phyloP scores from a whole-genome alignment of 2,329 filamentous ascomycete species.

The Shiraia bambusicola region DNA sequence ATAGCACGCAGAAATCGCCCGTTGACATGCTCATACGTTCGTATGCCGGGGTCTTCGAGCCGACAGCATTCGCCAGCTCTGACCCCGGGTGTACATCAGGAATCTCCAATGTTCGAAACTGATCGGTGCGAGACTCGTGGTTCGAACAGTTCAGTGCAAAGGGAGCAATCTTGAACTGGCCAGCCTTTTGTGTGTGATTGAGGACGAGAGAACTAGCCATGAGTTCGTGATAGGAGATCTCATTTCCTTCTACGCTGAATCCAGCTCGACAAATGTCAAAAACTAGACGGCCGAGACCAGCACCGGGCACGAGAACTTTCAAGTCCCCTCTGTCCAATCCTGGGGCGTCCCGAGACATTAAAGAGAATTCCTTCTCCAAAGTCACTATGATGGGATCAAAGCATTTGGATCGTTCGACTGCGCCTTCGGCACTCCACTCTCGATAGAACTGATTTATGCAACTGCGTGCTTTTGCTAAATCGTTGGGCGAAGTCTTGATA shows the following conservation, averaged over 20 bases:
- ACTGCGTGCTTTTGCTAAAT: constrained; percentile 88
- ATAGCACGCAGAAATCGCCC: constrained; percentile 89
- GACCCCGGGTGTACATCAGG: constrained; percentile 67
- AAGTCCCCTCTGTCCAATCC: constrained; percentile 46
- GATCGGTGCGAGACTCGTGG: constrained; percentile 69
- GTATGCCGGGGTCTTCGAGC: constrained; percentile 35
- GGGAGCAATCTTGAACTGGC: constrained; percentile 74
- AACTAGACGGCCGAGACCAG: constrained; percentile 83
- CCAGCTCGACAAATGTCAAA: constrained; percentile 79
- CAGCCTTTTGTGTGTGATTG: constrained; percentile 62
- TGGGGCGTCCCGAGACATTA: constrained; percentile 9
- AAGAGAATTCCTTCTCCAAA: constrained; percentile 55
- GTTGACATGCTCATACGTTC: constrained; percentile 90
- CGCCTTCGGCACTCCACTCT: constrained; percentile 85
- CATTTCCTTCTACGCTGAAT: constrained; percentile 78
- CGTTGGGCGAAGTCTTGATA: constrained; percentile 67
- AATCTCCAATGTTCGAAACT: constrained; percentile 71
- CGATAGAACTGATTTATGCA: constrained; percentile 92
- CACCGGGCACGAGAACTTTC: constrained; percentile 81
- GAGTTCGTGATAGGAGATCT: constrained; percentile 97
- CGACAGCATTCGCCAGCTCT: constrained; percentile 30
- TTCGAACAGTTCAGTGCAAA: constrained; percentile 91
- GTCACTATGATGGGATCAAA: constrained; percentile 72
- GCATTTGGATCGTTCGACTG: constrained; percentile 70
- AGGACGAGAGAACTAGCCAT: constrained; percentile 77